phyloP scores from a whole-genome alignment of 441 rosid genomes.

The Jatropha multifida region DNA sequence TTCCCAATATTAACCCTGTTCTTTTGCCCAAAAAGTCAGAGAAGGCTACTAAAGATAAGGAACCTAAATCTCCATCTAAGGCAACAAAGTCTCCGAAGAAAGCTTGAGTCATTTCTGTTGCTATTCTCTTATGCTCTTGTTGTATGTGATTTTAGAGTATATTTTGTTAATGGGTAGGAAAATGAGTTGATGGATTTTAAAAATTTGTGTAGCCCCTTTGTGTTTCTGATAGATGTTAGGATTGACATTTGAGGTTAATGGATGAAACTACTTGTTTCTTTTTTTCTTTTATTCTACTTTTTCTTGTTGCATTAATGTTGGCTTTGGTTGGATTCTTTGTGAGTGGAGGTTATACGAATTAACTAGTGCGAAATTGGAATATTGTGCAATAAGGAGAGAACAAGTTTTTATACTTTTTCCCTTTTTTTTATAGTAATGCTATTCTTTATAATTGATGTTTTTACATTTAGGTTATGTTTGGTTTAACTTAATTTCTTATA shows the following conservation, averaged over 20 bases:
- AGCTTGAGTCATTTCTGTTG: neutral
- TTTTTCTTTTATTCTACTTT: neutral
- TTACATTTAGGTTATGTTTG: no score
- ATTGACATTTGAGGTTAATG: neutral
- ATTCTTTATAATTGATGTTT: no score
- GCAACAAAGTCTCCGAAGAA: constrained; percentile 20
- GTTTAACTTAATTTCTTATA: no score
- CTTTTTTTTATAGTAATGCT: no score
- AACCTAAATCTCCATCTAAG: constrained; percentile 18
- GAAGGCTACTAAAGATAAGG: constrained; percentile 6
- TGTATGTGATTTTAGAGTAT: neutral
- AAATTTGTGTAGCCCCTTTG: neutral
- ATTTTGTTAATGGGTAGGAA: neutral
- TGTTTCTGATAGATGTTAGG: neutral
- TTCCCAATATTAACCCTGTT: constrained; percentile 19
- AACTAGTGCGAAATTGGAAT: no score
- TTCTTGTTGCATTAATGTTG: no score
- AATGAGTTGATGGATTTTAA: neutral
- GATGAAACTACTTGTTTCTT: neutral
- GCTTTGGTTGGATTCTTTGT: no score
- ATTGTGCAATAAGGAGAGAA: no score
- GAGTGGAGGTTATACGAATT: no score
- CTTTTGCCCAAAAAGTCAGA: constrained; percentile 16
- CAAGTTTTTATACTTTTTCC: no score
- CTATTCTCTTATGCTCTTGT: neutral